Conservation (phyloP, 2,329 filamentous ascomycete genomes). For the Apiospora malaysiana region DNA sequence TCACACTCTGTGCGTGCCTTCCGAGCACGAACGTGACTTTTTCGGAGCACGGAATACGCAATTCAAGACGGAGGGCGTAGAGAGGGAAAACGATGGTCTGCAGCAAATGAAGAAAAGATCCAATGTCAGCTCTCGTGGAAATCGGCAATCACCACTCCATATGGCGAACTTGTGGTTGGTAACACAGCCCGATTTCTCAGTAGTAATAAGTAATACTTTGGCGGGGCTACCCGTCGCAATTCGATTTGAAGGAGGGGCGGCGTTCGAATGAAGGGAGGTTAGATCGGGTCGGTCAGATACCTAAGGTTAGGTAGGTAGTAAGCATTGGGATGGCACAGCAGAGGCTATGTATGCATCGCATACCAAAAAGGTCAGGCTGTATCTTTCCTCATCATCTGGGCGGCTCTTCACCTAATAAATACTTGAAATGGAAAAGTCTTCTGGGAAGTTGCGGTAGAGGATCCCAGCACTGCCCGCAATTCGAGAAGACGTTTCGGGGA, state of each 20-base stretch:
- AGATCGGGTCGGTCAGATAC: neutral
- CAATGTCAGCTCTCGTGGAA: slow-evolving; percentile 15
- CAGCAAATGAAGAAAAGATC: slow-evolving; percentile 23
- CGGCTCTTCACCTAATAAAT: neutral
- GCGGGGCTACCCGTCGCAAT: slow-evolving; percentile 12
- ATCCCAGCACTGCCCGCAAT: neutral
- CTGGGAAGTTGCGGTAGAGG: neutral
- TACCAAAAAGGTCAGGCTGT: neutral
- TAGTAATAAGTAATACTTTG: slow-evolving; percentile 10
- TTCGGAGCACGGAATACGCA: neutral
- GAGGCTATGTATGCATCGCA: slow-evolving; percentile 3
- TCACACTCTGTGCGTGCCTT: neutral
- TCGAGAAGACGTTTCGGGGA: neutral
- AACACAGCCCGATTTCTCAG: slow-evolving; percentile 1
- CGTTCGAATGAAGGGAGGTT: neutral
- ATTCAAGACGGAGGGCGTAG: neutral
- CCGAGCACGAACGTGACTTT: neutral
- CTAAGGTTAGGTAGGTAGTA: no score
- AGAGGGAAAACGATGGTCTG: neutral
- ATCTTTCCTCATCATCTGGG: neutral
- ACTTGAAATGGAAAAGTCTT: no score
- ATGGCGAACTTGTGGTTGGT: slow-evolving; percentile 13
- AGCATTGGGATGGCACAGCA: slow-evolving; percentile 7
- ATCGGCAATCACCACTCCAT: slow-evolving; percentile 7
- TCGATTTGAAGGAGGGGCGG: neutral